Evolutionary conservation across 2,329 filamentous ascomycete genomes (phyloP), one percentile per base, ranked within the genome.

Genomic region (Cercospora nicotianae): DNA sequence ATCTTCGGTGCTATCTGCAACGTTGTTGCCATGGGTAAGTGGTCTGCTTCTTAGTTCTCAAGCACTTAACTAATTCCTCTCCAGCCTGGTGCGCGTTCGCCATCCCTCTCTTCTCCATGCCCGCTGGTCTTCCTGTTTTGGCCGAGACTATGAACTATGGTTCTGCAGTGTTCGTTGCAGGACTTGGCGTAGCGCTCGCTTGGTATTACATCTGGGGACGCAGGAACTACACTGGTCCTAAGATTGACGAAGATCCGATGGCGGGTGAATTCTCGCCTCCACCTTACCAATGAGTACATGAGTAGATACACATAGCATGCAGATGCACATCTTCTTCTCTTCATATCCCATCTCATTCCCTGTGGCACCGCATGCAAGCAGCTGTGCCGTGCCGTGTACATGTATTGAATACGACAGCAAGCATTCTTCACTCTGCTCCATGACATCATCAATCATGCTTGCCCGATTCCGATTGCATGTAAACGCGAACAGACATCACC

Each of bases 181-280:
- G 91, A 69, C 84, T 86, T 64, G 60, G 82, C 45, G 84, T 92
- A 66, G 87, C 90, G 1, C 84, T 82, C 9, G 78, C 80, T 7
- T 93, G 90, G 89, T 93, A 93, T 81, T 81, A 87, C 72, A 83
- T 84, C 62, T 91, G 89, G 88, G 90, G 90, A 36, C 85, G 87
- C 79, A 86, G 87, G 80, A 87, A 92, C 79, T 91, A 91, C 79
- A 82, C 83, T 57, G 89, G 89, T 16, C 89, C 71, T 9, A 20
- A 39, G 33, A 55, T 63, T 87, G 1, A 60, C 20, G 67, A 67
- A 39, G 68, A 60, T 5, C 31, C 48, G 12, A 20, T 51, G 18
- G 45, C 61, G 16, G 61, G 61, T 8, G 33, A 64, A 8, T 31
- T 45, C 23, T 58, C 62, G 33, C 62, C 62, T 12, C 30, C 31